Percentiles rank a stretch among this genome's conserved stretches.
These are phyloP conservation scores for Tetrapyrgos nigripes DNA, from an alignment of 1,284 basidiomycete species.

Conservation along the genomic window DNA sequence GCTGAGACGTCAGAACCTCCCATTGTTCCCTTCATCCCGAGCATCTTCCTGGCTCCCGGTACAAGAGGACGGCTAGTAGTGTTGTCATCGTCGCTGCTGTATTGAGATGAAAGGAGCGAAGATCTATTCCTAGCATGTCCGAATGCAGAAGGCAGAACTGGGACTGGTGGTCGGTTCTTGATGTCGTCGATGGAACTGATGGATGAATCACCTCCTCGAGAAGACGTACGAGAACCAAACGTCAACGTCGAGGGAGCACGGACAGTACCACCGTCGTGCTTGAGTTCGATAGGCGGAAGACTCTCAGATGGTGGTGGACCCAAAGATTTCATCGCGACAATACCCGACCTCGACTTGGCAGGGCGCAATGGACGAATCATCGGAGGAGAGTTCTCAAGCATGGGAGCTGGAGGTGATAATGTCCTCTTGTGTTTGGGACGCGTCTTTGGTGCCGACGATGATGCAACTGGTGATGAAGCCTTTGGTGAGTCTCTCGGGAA, in stretches of 20 bases:
- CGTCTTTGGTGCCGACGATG: conserved; percentile 11
- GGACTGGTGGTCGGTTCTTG: conserved; percentile 35
- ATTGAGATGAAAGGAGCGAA: conserved; percentile 31
- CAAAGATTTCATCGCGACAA: conserved; percentile 24
- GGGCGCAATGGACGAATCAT: conserved; percentile 67
- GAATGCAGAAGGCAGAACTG: conserved; percentile 55
- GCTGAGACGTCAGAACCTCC: conserved; percentile 58
- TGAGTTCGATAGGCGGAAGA: conserved; percentile 8
- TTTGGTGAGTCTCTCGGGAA: conserved; percentile 48
- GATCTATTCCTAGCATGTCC: conserved; percentile 43
- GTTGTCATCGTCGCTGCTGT: conserved; percentile 30
- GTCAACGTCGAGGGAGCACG: conserved; percentile 51
- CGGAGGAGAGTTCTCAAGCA: conserved; percentile 44
- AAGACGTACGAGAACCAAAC: conserved; percentile 53
- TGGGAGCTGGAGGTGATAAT: conserved; percentile 58
- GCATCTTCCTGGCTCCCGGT: conserved; percentile 53
- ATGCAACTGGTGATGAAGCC: conserved; percentile 12
- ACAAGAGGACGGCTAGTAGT: conserved; percentile 45
- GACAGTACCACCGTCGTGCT: conserved; percentile 24
- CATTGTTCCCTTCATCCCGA: conserved; percentile 72
- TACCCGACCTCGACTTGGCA: conserved; percentile 39
- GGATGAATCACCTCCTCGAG: conserved; percentile 34
- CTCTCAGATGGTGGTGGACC: conserved; percentile 24
- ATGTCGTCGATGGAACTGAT: conserved; percentile 34
- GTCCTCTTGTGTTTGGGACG: conserved; percentile 53